These are phyloP conservation scores for Leishmania gerbilli DNA, from an alignment of 208 protist genomes.

Conservation along the genomic window DNA sequence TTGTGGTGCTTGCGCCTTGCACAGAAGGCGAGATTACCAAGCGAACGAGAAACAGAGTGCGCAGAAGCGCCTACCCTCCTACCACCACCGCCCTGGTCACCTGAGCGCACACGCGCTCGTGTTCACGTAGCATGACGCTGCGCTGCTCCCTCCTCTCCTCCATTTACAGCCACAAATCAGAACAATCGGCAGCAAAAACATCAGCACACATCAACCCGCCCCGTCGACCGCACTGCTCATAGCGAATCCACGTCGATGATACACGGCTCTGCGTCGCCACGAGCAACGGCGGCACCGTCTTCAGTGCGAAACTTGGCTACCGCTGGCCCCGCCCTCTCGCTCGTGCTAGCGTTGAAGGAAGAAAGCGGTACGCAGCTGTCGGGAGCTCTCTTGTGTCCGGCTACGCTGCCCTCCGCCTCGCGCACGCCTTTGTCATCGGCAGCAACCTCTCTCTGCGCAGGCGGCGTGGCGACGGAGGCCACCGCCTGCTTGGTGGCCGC, in stretches of 20 bases:
- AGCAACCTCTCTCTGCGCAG: background rate
- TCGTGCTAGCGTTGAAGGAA: background rate
- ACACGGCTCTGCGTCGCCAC: background rate
- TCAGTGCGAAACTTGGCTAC: background rate
- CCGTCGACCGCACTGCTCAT: background rate
- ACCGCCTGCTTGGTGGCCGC: conserved; percentile 26
- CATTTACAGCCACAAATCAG: background rate
- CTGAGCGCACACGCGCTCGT: background rate
- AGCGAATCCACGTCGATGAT: conserved; percentile 9
- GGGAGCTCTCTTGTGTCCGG: conserved; percentile 3
- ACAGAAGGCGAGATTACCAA: background rate
- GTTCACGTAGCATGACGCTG: background rate
- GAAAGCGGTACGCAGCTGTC: background rate
- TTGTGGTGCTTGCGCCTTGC: background rate
- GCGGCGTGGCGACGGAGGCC: background rate
- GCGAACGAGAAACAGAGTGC: background rate
- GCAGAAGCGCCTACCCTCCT: background rate
- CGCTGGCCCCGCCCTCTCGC: background rate
- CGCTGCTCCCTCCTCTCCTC: background rate
- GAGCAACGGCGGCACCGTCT: background rate
- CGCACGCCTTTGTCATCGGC: background rate
- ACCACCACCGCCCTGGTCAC: background rate
- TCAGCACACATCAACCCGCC: background rate
- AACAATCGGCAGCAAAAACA: background rate
- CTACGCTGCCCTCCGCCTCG: background rate